A percentile compares a stretch with the other conserved stretches of the same genome.
Conservation (phyloP, 2,329 filamentous ascomycete species). For the Didymella exigua region DNA sequence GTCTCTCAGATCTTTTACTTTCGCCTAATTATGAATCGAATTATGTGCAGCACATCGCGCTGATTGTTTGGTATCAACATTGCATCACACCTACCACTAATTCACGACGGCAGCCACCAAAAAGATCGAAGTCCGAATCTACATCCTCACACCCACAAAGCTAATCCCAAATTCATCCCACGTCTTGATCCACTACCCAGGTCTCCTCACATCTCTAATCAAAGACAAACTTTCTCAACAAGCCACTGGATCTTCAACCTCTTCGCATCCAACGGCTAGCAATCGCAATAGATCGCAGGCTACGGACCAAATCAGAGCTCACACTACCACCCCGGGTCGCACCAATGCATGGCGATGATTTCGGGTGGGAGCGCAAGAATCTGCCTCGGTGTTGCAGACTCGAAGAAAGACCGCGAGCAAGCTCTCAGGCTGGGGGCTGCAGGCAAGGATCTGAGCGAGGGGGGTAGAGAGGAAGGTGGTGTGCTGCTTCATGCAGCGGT, state of each 20-base stretch:
- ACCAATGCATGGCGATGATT: slow-evolving; percentile 65
- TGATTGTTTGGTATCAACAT: background rate
- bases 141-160: slow-evolving; percentile 30
- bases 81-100: background rate
- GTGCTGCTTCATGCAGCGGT: slow-evolving; percentile 55
- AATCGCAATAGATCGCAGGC: slow-evolving; percentile 62
- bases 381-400: slow-evolving; percentile 61
- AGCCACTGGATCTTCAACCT: slow-evolving; percentile 51
- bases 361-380: slow-evolving; percentile 59
- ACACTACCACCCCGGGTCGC: slow-evolving; percentile 63
- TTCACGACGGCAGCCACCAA: background rate
- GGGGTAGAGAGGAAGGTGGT: slow-evolving; percentile 54
- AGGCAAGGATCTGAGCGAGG: slow-evolving; percentile 50
- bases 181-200: slow-evolving; percentile 60
- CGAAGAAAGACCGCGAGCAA: slow-evolving; percentile 15
- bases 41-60: too few relatives aligned
- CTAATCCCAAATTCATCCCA: slow-evolving; percentile 52
- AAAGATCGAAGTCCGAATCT: slow-evolving; percentile 22
- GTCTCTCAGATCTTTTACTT: too few relatives aligned
- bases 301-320: slow-evolving; percentile 61
- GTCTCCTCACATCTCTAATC: slow-evolving; percentile 45
- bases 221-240: slow-evolving; percentile 32
- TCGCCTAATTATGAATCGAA: too few relatives aligned
- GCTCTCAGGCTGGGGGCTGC: background rate
- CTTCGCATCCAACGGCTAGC: slow-evolving; percentile 59